Conservation (phyloP, 805 yeast species). For the Phaffomyces opuntiae region DNA sequence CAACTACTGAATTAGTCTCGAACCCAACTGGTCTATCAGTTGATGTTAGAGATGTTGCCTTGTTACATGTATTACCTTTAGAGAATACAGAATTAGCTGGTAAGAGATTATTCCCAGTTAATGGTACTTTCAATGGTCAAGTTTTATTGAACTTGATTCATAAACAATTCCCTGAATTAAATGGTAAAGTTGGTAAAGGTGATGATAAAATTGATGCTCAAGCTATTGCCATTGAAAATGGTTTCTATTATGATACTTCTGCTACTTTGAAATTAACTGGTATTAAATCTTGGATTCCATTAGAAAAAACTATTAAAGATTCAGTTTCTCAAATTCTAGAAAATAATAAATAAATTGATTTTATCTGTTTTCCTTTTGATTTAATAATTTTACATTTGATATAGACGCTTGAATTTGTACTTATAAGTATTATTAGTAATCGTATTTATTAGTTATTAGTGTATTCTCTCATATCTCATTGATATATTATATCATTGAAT, state of each 20-base stretch:
- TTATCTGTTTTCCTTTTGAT: no score
- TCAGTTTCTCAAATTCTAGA: conserved; percentile 27
- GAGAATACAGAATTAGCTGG: conserved; percentile 13
- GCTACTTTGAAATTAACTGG: conserved; percentile 3
- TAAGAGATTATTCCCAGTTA: conserved; percentile 25
- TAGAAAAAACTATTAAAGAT: conserved; percentile 33
- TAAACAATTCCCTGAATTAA: conserved; percentile 33
- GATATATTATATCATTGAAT: no score
- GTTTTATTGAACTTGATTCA: conserved; percentile 20
- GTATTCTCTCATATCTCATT: no score
- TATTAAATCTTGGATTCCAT: conserved; percentile 20
- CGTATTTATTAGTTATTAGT: no score
- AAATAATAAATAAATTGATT: background rate
- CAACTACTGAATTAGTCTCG: conserved; percentile 18
- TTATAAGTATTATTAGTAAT: no score
- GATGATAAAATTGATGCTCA: background rate
- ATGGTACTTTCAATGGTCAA: conserved; percentile 19
- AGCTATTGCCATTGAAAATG: background rate
- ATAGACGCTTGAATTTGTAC: no score
- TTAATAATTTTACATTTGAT: no score
- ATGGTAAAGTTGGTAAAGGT: conserved; percentile 35
- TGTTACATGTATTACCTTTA: conserved; percentile 35
- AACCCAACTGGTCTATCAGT: conserved; percentile 16
- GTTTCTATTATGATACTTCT: conserved; percentile 1
- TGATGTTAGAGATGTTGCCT: conserved; percentile 43